These are phyloP conservation scores for Naumovozyma castellii DNA, from an alignment of 805 yeast species.

Conservation along the genomic window DNA sequence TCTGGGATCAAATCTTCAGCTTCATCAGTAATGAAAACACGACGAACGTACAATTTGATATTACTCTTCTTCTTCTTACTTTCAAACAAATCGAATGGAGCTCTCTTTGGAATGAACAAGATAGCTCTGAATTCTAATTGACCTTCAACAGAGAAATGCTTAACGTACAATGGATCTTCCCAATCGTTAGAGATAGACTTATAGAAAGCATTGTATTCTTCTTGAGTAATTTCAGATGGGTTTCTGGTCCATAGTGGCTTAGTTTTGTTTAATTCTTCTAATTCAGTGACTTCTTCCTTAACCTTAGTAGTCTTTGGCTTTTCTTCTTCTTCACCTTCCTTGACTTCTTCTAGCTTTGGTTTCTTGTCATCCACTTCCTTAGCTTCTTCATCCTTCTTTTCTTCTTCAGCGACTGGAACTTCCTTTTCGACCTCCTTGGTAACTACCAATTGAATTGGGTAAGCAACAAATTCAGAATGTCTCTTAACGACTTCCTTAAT, in stretches of 20 bases:
- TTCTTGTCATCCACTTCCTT: constrained; percentile 53
- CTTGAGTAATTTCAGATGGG: constrained; percentile 95
- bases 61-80: constrained; percentile 98
- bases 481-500: constrained; percentile 98
- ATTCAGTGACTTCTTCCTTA: constrained; percentile 88
- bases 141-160: constrained; percentile 99
- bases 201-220: constrained; percentile 98
- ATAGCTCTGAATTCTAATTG: constrained; percentile 98
- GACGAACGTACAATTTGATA: constrained; percentile 97
- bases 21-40: constrained; percentile 98
- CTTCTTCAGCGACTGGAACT: constrained; percentile 71
- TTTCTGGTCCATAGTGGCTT: constrained; percentile 99
- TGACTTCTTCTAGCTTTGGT: constrained; percentile 16
- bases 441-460: constrained; percentile 97
- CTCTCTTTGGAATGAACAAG: constrained; percentile 95
- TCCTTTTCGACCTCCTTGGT: constrained; percentile 99
- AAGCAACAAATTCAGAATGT: constrained; percentile 98
- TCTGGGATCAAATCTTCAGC: constrained; percentile 99
- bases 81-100: constrained; percentile 97
- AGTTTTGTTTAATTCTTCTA: constrained; percentile 97
- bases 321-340: constrained; percentile 60
- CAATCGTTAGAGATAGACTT: constrained; percentile 98
- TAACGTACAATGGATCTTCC: constrained; percentile 99
- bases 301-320: constrained; percentile 76
- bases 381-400: constrained; percentile 28